These are phyloP conservation scores for Kockiozyma suomiensis DNA, from an alignment of 805 yeast genomes.

Conservation along the genomic window DNA sequence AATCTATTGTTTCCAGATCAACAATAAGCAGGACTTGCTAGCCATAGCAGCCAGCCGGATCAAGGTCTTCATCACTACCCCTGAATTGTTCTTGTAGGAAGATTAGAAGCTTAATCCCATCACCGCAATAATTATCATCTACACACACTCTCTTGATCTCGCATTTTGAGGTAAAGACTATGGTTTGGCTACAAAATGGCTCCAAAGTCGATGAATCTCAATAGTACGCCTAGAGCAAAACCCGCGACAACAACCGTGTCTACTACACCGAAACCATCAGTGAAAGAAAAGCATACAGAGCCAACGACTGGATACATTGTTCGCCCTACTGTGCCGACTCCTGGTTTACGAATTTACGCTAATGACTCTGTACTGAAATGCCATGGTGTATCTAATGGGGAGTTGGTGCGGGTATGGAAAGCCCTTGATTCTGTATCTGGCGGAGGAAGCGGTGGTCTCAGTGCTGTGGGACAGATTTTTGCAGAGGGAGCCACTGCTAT, in stretches of 20 bases:
- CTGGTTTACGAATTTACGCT: conserved; percentile 12
- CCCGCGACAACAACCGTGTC: conserved; percentile 1
- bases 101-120: not conserved
- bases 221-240: conserved; percentile 7
- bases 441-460: not conserved
- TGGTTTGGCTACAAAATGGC: too few species aligned
- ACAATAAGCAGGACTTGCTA: too few species aligned
- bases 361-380: conserved; percentile 17
- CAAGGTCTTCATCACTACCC: conserved; percentile 9
- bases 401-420: conserved; percentile 24
- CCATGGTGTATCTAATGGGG: conserved; percentile 17
- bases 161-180: not conserved
- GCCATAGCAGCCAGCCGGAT: too few species aligned
- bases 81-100: not conserved
- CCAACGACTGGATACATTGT: conserved; percentile 26
- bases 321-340: conserved; percentile 25
- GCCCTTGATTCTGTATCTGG: not conserved
- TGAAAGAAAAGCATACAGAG: conserved; percentile 6
- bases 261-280: not conserved
- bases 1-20: too few species aligned
- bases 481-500: conserved; percentile 10
- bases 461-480: conserved; percentile 21
- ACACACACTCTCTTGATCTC: not conserved
- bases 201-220: conserved; percentile 21
- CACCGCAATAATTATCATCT: not conserved